Conservation (phyloP, 2,329 filamentous ascomycete genomes). For the Neonectria neomacrospora region DNA sequence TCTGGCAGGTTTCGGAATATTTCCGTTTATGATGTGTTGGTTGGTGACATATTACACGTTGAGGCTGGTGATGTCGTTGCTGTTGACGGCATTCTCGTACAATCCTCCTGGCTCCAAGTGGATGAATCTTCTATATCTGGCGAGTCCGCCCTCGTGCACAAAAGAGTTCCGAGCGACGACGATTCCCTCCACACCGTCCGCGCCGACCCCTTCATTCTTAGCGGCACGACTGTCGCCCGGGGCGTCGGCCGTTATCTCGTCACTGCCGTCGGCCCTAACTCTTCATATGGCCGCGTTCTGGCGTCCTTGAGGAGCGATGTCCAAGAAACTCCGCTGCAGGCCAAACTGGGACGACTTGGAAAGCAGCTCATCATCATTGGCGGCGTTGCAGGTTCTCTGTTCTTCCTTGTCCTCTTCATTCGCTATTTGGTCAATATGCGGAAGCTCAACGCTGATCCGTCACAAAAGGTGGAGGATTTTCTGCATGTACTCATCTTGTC, state of each 20-base stretch:
- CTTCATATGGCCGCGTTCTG: conserved; percentile 80
- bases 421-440: conserved; percentile 51
- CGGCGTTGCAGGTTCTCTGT: conserved; percentile 53
- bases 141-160: conserved; percentile 78
- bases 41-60: conserved; percentile 78
- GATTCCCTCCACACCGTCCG: conserved; percentile 61
- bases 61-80: conserved; percentile 79
- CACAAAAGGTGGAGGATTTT: conserved; percentile 66
- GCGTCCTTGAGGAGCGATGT: conserved; percentile 81
- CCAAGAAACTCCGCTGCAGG: conserved; percentile 81
- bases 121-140: conserved; percentile 82
- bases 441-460: conserved; percentile 53
- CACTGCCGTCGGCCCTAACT: conserved; percentile 78
- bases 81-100: conserved; percentile 75
- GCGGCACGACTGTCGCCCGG: conserved; percentile 80
- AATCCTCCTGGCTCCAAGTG: conserved; percentile 64
- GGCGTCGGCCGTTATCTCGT: conserved; percentile 81
- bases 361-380: conserved; percentile 73
- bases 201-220: conserved; percentile 83
- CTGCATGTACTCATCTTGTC: conserved; percentile 68
- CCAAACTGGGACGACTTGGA: conserved; percentile 79
- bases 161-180: conserved; percentile 68
- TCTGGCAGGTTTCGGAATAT: conserved; percentile 77
- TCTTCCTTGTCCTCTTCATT: conserved; percentile 56
- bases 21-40: conserved; percentile 76